Conservation (phyloP, 192 early-diverging fungal genomes). For the Coemansia sp. region DNA sequence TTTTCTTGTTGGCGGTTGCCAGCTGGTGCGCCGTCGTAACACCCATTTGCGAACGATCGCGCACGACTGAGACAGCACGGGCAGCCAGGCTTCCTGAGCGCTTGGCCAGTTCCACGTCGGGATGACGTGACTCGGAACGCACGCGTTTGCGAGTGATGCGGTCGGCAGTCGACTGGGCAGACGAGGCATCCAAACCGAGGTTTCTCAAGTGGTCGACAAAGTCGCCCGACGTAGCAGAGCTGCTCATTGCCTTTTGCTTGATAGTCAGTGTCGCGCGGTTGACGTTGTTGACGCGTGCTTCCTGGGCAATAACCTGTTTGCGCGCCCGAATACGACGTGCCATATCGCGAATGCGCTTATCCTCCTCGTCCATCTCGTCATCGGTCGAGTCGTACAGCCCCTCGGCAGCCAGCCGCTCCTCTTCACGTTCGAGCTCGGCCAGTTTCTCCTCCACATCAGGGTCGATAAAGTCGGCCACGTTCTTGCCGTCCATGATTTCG, state of each 20-base stretch:
- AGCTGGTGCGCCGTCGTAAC: conserved; percentile 58
- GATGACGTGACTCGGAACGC: conserved; percentile 65
- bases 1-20: conserved; percentile 71
- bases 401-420: conserved; percentile 90
- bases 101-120: conserved; percentile 61
- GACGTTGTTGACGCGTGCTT: conserved; percentile 77
- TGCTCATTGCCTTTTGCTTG: conserved; percentile 37
- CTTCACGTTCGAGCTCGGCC: conserved; percentile 94
- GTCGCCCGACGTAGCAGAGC: conserved; percentile 45
- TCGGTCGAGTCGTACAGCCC: conserved; percentile 87
- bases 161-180: conserved; percentile 54
- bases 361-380: conserved; percentile 75
- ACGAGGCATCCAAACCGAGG: conserved; percentile 71
- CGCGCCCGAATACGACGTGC: conserved; percentile 82
- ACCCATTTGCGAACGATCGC: conserved; percentile 75
- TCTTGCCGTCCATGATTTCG: conserved; percentile 98
- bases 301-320: conserved; percentile 78
- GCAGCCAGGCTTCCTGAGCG: conserved; percentile 62
- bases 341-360: conserved; percentile 71
- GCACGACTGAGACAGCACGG: conserved; percentile 57
- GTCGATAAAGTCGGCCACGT: conserved; percentile 98
- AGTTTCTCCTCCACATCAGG: conserved; percentile 95
- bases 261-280: conserved; percentile 70
- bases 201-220: conserved; percentile 71
- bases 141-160: conserved; percentile 76